Percentiles rank a stretch among this genome's conserved stretches.
Evolutionary conservation across 345 rosid genomes (phyloP).

Genomic region (Brassica napus): Da-Ae NC_063440.1:20776501-20777000

Average conservation of each 20-base stretch:
- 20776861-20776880: background rate
- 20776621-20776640: background rate
- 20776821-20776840: background rate
- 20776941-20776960: background rate
- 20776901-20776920: background rate
- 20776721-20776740: background rate
- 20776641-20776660: background rate
- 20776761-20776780: background rate
- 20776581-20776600: too few relatives aligned
- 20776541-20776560: background rate
- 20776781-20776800: background rate
- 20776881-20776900: background rate
- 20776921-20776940: background rate
- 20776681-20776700: background rate
- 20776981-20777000: background rate
- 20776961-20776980: background rate
- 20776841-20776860: background rate
- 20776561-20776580: background rate
- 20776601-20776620: background rate
- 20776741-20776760: background rate
- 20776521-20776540: background rate
- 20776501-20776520: background rate
- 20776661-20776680: background rate
- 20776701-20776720: background rate
- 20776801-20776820: background rate